Evolutionary conservation across 768 basidiomycete species (phyloP).

Genomic region (Udeniomyces megalosporus): DNA sequence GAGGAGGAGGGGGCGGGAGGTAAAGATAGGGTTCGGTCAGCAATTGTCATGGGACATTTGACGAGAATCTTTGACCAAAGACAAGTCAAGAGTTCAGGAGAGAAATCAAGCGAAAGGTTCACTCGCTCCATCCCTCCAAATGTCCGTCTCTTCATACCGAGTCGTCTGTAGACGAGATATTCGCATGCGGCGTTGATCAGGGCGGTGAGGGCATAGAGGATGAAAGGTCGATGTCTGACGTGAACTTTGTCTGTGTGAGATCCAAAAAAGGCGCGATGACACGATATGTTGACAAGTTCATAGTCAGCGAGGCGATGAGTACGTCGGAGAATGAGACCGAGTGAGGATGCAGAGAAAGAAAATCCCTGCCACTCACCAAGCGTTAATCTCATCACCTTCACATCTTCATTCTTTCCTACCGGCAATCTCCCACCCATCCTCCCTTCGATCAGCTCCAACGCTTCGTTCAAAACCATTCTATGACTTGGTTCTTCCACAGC

Average conservation of each 20-base stretch:
- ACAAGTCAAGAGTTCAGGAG: too few species aligned
- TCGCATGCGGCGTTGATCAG: conserved; percentile 20
- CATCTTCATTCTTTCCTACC: conserved; percentile 22
- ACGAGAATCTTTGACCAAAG: too few species aligned
- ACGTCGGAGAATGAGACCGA: conserved; percentile 27
- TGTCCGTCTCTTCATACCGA: conserved; percentile 33
- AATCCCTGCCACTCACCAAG: conserved; percentile 30
- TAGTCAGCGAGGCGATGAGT: not conserved
- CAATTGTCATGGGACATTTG: too few species aligned
- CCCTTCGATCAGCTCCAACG: conserved; percentile 48
- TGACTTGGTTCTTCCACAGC: conserved; percentile 22
- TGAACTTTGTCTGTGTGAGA: conserved; percentile 64
- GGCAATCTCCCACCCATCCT: conserved; percentile 52
- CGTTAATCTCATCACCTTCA: not conserved
- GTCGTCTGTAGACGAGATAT: conserved; percentile 20
- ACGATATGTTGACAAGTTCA: not conserved
- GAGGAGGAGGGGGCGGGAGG: not conserved
- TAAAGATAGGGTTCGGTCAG: too few species aligned
- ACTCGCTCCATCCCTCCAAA: conserved; percentile 46
- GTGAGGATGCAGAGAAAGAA: not conserved
- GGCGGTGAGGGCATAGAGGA: conserved; percentile 32
- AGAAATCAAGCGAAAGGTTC: conserved; percentile 31
- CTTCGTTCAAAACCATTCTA: conserved; percentile 41
- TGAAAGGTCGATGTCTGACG: conserved; percentile 47
- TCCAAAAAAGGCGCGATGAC: conserved; percentile 39